A percentile compares a stretch with the other conserved stretches of the same genome.
Evolutionary conservation across 2,329 filamentous ascomycete genomes (phyloP).

Genomic region (Colletotrichum liriopes): DNA sequence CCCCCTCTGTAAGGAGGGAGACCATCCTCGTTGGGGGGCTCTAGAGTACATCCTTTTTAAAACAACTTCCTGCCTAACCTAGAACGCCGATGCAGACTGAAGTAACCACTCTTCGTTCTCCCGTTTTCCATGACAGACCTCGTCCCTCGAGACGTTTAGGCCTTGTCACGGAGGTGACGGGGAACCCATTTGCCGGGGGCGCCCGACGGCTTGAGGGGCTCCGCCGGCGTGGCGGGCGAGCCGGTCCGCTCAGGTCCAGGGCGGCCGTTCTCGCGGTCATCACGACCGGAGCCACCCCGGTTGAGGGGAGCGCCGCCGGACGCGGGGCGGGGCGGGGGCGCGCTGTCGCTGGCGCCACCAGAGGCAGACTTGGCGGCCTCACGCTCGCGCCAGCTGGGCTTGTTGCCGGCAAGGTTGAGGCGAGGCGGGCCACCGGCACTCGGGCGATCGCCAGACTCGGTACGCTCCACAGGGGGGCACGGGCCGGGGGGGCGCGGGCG

Average conservation of each 20-base stretch:
- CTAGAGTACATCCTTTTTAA: constrained; percentile 56
- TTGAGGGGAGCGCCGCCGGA: constrained; percentile 61
- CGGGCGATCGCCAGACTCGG: constrained; percentile 63
- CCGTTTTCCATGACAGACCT: constrained; percentile 38
- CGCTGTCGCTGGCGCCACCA: constrained; percentile 49
- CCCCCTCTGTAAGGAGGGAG: constrained; percentile 50
- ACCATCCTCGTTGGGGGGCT: constrained; percentile 52
- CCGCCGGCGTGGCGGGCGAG: constrained; percentile 60
- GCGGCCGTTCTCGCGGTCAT: constrained; percentile 59
- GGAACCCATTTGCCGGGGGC: constrained; percentile 74
- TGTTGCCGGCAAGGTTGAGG: constrained; percentile 72
- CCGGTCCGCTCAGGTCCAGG: constrained; percentile 47
- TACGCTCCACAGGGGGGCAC: constrained; percentile 53
- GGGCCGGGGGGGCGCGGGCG: constrained; percentile 44
- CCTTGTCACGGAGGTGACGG: constrained; percentile 58
- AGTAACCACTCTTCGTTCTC: constrained; percentile 36
- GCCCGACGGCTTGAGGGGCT: constrained; percentile 68
- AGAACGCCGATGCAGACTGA: constrained; percentile 57
- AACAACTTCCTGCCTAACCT: constrained; percentile 51
- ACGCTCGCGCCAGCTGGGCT: constrained; percentile 82
- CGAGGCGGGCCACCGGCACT: constrained; percentile 68
- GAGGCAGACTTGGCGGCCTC: constrained; percentile 67
- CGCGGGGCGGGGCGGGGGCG: constrained; percentile 56
- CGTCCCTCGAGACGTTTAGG: constrained; percentile 55
- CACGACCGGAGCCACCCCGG: constrained; percentile 60